These are phyloP conservation scores for Colletotrichum sp. DNA, from an alignment of 2,329 filamentous ascomycete genomes.

Conservation along the genomic window DNA sequence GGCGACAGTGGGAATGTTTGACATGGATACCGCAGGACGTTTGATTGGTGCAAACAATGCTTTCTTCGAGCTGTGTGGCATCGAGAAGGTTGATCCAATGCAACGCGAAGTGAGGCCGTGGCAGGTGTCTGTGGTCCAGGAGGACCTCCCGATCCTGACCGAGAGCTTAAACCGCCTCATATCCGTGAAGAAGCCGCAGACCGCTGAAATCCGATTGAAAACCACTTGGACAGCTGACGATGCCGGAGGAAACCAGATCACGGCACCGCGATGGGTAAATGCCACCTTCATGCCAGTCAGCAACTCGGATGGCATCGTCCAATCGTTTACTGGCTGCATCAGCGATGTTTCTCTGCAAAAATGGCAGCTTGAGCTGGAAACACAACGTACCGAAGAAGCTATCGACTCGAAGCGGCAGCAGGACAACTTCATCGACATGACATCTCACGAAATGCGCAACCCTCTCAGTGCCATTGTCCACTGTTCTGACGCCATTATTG, in stretches of 20 bases:
- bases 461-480: slow-evolving; percentile 76
- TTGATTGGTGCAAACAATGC: slow-evolving; percentile 57
- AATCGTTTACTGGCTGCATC: slow-evolving; percentile 54
- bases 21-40: slow-evolving; percentile 55
- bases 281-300: slow-evolving; percentile 56
- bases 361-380: slow-evolving; percentile 57
- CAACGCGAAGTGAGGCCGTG: slow-evolving; percentile 47
- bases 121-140: slow-evolving; percentile 47
- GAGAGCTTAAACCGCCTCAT: slow-evolving; percentile 44
- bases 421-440: slow-evolving; percentile 83
- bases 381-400: slow-evolving; percentile 57
- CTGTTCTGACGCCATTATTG: slow-evolving; percentile 73
- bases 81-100: slow-evolving; percentile 47
- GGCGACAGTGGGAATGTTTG: slow-evolving; percentile 60
- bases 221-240: slow-evolving; percentile 52
- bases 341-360: slow-evolving; percentile 55
- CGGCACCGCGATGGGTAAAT: slow-evolving; percentile 52
- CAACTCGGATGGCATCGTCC: slow-evolving; percentile 49
- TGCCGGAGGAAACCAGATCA: slow-evolving; percentile 44
- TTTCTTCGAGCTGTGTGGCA: slow-evolving; percentile 57
- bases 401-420: slow-evolving; percentile 71
- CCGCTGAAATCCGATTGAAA: slow-evolving; percentile 53
- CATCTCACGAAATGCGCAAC: slow-evolving; percentile 75
- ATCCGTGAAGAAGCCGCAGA: slow-evolving; percentile 46
- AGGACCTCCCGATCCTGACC: slow-evolving; percentile 46